These are phyloP conservation scores for Cordyceps militaris DNA, from an alignment of 2,329 filamentous ascomycete species.

Conservation along the genomic window DNA sequence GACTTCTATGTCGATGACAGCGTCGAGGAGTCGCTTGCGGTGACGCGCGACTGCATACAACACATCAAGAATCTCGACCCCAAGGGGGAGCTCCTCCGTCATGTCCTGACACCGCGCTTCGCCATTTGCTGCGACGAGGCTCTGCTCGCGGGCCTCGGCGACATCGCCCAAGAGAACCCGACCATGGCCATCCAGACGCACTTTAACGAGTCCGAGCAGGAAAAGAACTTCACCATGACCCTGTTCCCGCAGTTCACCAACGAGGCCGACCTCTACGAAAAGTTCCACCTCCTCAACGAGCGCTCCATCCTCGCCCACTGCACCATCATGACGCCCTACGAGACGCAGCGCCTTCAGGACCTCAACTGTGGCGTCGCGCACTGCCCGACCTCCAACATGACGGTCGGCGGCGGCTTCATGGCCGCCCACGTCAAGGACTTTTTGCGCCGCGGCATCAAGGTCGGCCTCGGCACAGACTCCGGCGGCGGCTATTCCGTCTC, in stretches of 20 bases:
- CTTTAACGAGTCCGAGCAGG: slow-evolving; percentile 58
- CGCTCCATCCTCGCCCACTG: slow-evolving; percentile 60
- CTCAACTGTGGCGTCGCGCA: slow-evolving; percentile 54
- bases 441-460: slow-evolving; percentile 50
- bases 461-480: slow-evolving; percentile 60
- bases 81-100: slow-evolving; percentile 34
- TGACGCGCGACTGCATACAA: slow-evolving; percentile 42
- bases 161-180: slow-evolving; percentile 40
- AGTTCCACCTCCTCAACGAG: slow-evolving; percentile 45
- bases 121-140: slow-evolving; percentile 52
- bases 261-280: slow-evolving; percentile 53
- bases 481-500: slow-evolving; percentile 55
- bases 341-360: slow-evolving; percentile 39
- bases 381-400: slow-evolving; percentile 59
- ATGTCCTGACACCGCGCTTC: slow-evolving; percentile 52
- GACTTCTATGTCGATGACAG: slow-evolving; percentile 44
- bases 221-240: slow-evolving; percentile 46
- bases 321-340: slow-evolving; percentile 52
- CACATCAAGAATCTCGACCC: slow-evolving; percentile 41
- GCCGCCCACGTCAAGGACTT: slow-evolving; percentile 53
- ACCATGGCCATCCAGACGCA: slow-evolving; percentile 57
- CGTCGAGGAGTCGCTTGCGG: slow-evolving; percentile 38
- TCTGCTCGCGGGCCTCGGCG: slow-evolving; percentile 48
- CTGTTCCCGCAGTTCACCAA: slow-evolving; percentile 50
- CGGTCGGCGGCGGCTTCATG: slow-evolving; percentile 55